These are phyloP conservation scores for Monosporascus sp. DNA, from an alignment of 2,329 filamentous ascomycete genomes.

Conservation along the genomic window DNA sequence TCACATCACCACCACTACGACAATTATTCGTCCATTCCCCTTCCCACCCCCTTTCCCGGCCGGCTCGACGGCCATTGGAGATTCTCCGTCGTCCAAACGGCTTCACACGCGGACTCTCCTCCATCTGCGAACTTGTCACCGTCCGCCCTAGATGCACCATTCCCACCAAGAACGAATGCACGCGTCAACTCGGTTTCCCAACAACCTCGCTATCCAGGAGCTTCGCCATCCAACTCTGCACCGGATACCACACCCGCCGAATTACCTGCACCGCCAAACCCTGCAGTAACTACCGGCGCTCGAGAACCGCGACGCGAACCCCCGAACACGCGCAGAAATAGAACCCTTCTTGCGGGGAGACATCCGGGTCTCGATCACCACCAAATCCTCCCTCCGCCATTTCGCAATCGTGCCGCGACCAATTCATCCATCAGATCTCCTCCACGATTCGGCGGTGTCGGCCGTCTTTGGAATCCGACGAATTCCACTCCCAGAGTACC, in stretches of 20 bases:
- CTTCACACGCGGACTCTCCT: slow-evolving; percentile 24
- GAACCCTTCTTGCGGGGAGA: slow-evolving; percentile 17
- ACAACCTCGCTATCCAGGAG: slow-evolving; percentile 9
- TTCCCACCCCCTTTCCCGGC: slow-evolving; percentile 6
- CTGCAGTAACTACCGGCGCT: slow-evolving; percentile 5
- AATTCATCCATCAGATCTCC: slow-evolving; percentile 26
- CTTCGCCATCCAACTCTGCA: background rate
- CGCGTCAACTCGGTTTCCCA: slow-evolving; percentile 9
- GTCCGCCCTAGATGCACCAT: slow-evolving; percentile 23
- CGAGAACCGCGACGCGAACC: background rate
- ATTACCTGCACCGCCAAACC: slow-evolving; percentile 1
- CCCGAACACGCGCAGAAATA: slow-evolving; percentile 7
- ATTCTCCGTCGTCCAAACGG: slow-evolving; percentile 22
- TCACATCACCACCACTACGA: background rate
- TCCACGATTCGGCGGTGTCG: slow-evolving; percentile 36
- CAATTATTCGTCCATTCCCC: background rate
- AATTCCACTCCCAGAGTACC: slow-evolving; percentile 49
- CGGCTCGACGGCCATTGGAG: slow-evolving; percentile 19
- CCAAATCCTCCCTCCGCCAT: slow-evolving; percentile 32
- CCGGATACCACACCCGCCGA: background rate
- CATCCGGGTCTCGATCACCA: slow-evolving; percentile 11
- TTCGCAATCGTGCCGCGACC: slow-evolving; percentile 37
- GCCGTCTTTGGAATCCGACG: slow-evolving; percentile 56
- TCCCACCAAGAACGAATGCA: slow-evolving; percentile 1
- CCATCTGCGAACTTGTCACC: slow-evolving; percentile 19